Base-by-base conservation (phyloP, 2,329 filamentous ascomycete species). In the Knoxdaviesia proteae region DNA sequence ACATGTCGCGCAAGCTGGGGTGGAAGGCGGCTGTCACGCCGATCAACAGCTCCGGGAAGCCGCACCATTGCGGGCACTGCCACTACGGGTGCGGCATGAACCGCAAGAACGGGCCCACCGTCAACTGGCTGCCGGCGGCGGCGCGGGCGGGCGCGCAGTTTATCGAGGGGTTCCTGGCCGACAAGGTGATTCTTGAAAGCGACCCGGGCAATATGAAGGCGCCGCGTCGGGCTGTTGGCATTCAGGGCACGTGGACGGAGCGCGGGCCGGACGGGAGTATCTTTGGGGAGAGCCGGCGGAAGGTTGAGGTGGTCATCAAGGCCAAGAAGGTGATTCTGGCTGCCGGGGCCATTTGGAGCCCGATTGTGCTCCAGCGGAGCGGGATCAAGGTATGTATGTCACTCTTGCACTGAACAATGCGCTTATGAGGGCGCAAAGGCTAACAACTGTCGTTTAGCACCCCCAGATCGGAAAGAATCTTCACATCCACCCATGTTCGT, bases 301-400 rank as follows among this genome's bases (percentile, higher is more conserved):
- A 61, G 40, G 69, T 79, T 35, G 67, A 74, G 47, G 66, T 94
- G 6, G 63, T 76, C 36, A 70, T 94, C 53, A 81, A 71, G 51
- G 84, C 86, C 1, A 84, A 82, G 58, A 80, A 77, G 52, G 80
- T 93, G 7, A 72, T 94, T 39, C 59, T 92, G n/a, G 74, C 83
- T 0, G 72, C 71, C 30, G 87, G 88, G 5, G 73, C 80, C 1
- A 61, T 94, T 43, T 76, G 82, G 53, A 86, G 75, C 38, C 87
- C 88, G 0, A 56, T 88, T 1, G 56, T 94, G 2, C 64, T 96
- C 38, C 62, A 77, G 49, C 78, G 79, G 41, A 93, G 84, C 46
- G 84, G 84, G 2, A 58, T 94, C 41, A 77, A 71, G 54, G 74
- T 76, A 50, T 54, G 63, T 51, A 49, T 10, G 39, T 40, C 30